Base-by-base conservation (phyloP, 2,329 filamentous ascomycete genomes). In the Teratosphaeria epicoccoides region DNA sequence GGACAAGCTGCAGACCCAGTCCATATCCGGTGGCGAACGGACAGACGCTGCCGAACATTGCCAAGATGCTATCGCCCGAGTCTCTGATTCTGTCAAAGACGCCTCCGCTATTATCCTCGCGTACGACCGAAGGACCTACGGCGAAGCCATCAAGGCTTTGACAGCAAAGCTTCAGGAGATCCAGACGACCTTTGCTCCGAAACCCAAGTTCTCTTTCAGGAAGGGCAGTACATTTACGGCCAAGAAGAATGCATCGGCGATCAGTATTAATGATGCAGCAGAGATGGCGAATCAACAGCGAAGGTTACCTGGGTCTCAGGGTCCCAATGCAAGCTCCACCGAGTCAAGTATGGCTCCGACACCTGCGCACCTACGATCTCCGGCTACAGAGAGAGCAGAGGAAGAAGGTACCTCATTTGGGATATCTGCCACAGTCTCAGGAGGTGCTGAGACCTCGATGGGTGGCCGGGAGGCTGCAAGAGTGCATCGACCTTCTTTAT, bases 121-220 rank as follows among this genome's bases (percentile, higher is more conserved):
- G 6, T 94, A 96, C 66, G 93, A 97, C 63, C 88, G 93, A 67
- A 82, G 87, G 60, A 84, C 85, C 23, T 97, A 95, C 65, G 80
- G 84, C 43, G 83, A 90, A 81, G 80, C 86, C 22, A 82, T 96
- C 69, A 95, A 93, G 73, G 78, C 78, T 14, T 74, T 96, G 12
- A 84, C 84, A 17, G 87, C 91, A 52, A 88, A 86, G 62, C 76
- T 96, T 23, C 83, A 86, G 60, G 79, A 83, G 53, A 83, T 81
- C 6, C 80, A 83, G 14, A 77, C 80, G 37, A 79, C 77, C 22
- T 78, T 88, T 49, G 80, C 81, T 0, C 88, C 89, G 6, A 86
- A 84, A 59, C 80, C 83, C 10, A 88, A 88, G 55, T 96, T 96
- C 70, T 80, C 85, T 50, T 96, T 96, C 75, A 94, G 83, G 64